Base-by-base conservation (phyloP, 208 protist genomes). In the Porcisia deanei region DNA sequence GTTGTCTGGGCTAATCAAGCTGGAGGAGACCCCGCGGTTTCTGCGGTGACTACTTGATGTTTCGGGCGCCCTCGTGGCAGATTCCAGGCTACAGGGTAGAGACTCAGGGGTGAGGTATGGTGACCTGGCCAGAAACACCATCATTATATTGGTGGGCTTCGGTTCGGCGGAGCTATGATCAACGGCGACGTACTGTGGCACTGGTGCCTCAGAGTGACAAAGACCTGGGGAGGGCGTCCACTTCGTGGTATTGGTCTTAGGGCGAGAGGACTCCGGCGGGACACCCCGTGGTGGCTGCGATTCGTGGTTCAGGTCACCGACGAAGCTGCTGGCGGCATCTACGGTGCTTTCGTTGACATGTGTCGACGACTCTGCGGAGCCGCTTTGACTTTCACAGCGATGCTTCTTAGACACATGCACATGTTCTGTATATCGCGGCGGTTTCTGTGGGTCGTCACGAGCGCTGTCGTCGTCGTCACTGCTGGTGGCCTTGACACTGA, bases 101-200 rank as follows among this genome's bases (percentile, higher is more conserved):
- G 47, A 55, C 10, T 83, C 73, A 3, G 76, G 43, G 41, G 79
- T 75, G 53, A 79, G 73, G 63, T 83, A 79, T 0, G 79, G 79
- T 1, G 45, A 61, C 30, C 81, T 82, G 60, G 70, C 54, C 7
- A 86, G 58, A 30, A 83, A 58, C 34, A 76, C 59, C 14, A 18
- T 14, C 12, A 34, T 4, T 30, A 18, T 37, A n/a, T 58, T 37
- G 4, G 2, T 4, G 22, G 63, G 39, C 9, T 18, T 67, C 63
- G 14, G n/a, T 52, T 30, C 18, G 41, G 41, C 47, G 63, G 58
- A 30, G 53, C 45, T 30, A 34, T 43, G 18, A 39, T 45, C 22
- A 7, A 0, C 47, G 37, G 20, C 8, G 3, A 20, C 20, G 22
- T 14, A 37, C 37, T 18, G 63, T 25, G 37, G 63, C 41, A 55